Conservation (phyloP, 352 stramenopile genomes). For the Phytopythium chamaehyphon region DNA sequence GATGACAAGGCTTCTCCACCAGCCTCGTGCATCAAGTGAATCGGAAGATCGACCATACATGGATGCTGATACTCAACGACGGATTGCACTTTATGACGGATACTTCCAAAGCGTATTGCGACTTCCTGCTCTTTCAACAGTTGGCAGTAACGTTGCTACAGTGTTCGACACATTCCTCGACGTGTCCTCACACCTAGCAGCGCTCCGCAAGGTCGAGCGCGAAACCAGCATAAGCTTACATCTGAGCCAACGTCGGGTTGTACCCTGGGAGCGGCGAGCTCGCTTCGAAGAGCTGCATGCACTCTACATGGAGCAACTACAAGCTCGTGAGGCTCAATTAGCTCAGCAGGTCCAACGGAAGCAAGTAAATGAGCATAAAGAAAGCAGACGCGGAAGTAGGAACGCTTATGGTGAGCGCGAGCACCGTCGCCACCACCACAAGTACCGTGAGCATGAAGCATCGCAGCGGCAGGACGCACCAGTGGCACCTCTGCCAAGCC, state of each 20-base stretch:
- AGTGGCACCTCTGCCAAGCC: constrained; percentile 5
- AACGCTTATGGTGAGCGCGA: neutral
- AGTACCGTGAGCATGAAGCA: constrained; percentile 5
- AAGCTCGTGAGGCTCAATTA: constrained; percentile 8
- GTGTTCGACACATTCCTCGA: constrained; percentile 73
- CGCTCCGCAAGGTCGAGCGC: constrained; percentile 46
- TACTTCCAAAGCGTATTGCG: constrained; percentile 54
- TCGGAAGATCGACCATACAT: constrained; percentile 14
- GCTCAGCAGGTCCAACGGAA: constrained; percentile 9
- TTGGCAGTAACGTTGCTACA: constrained; percentile 46
- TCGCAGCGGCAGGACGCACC: neutral
- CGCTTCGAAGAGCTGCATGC: constrained; percentile 55
- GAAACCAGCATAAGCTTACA: constrained; percentile 43
- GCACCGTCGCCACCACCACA: constrained; percentile 2
- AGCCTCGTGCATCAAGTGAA: constrained; percentile 10
- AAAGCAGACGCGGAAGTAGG: constrained; percentile 3
- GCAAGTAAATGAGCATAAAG: constrained; percentile 11
- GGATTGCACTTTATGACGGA: constrained; percentile 28
- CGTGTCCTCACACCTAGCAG: constrained; percentile 44
- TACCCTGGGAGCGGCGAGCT: constrained; percentile 45
- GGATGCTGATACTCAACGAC: constrained; percentile 33
- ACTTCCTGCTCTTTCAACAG: constrained; percentile 44
- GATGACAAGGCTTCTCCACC: constrained; percentile 25
- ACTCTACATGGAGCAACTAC: constrained; percentile 29
- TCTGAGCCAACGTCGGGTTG: constrained; percentile 35